A percentile compares a stretch with the other conserved stretches of the same genome.
Evolutionary conservation across 2,329 filamentous ascomycete genomes (phyloP).

Genomic region (Fusarium verticillioides): DNA sequence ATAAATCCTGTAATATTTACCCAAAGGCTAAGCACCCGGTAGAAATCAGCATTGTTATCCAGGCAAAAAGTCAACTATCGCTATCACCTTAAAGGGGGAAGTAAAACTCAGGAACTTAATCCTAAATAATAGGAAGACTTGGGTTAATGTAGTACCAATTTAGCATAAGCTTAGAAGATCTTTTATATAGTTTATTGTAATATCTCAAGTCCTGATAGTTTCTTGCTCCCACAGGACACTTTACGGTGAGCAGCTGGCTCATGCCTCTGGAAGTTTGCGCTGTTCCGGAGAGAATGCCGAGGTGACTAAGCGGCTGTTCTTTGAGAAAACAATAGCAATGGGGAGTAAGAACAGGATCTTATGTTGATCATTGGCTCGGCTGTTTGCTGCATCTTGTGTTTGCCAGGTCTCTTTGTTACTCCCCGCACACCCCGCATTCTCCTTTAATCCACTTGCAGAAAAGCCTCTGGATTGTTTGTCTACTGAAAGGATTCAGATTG

Average conservation of each 20-base stretch:
- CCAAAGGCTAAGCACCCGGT: too few species aligned
- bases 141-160: too few species aligned
- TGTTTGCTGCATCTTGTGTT: not conserved
- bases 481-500: accelerated
- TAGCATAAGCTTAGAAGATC: too few species aligned
- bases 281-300: not conserved
- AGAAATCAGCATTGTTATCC: too few species aligned
- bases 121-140: too few species aligned
- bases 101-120: too few species aligned
- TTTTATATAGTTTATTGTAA: too few species aligned
- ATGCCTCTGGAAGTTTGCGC: not conserved
- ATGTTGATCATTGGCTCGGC: not conserved
- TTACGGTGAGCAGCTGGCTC: not conserved
- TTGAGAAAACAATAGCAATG: not conserved
- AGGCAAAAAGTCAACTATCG: too few species aligned
- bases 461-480: not conserved
- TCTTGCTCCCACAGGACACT: too few species aligned
- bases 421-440: not conserved
- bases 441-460: too few species aligned
- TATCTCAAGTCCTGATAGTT: too few species aligned
- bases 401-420: not conserved
- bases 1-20: not conserved
- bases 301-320: not conserved
- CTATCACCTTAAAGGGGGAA: too few species aligned
- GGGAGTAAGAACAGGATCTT: not conserved